Conservation (phyloP, 1,139 yeast species). For the Torulaspora globosa region DNA sequence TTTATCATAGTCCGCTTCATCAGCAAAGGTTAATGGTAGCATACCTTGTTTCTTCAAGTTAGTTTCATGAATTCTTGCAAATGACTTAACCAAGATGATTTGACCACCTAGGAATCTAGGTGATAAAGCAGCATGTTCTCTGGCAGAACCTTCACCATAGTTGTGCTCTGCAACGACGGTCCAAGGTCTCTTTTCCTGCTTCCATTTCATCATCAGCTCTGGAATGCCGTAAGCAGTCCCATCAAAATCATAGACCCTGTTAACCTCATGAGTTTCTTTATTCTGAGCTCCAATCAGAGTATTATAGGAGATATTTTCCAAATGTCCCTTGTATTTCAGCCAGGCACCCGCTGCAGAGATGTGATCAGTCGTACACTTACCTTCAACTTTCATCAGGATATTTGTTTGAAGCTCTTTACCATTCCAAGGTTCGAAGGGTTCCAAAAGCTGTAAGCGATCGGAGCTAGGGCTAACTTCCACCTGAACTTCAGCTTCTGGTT, state of each 20-base stretch:
- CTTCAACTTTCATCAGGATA: conserved; percentile 85
- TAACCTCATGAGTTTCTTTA: conserved; percentile 94
- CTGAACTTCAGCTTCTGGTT: conserved; percentile 61
- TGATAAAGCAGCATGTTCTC: conserved; percentile 97
- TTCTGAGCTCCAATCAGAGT: conserved; percentile 96
- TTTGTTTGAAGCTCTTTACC: conserved; percentile 75
- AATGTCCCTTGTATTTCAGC: conserved; percentile 96
- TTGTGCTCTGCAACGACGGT: conserved; percentile 94
- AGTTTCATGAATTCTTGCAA: conserved; percentile 93
- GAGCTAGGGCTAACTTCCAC: conserved; percentile 76
- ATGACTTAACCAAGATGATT: conserved; percentile 84
- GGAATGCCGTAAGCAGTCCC: conserved; percentile 80
- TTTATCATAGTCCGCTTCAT: conserved; percentile 83
- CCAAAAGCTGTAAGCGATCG: conserved; percentile 75
- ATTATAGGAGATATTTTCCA: conserved; percentile 91
- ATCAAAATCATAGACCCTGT: conserved; percentile 81
- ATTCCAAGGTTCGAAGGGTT: conserved; percentile 83
- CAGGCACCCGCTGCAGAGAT: conserved; percentile 99
- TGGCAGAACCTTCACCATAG: conserved; percentile 98
- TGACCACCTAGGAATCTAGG: conserved; percentile 93
- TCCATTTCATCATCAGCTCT: conserved; percentile 96
- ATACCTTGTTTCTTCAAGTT: conserved; percentile 94
- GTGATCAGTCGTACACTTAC: conserved; percentile 97
- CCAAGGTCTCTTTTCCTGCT: conserved; percentile 81
- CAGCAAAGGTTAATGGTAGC: conserved; percentile 86